A percentile compares a stretch with the other conserved stretches of the same genome.
Conservation (phyloP, 176 grass and related monocot species). For the Urochloa ruziziensis region DNA sequence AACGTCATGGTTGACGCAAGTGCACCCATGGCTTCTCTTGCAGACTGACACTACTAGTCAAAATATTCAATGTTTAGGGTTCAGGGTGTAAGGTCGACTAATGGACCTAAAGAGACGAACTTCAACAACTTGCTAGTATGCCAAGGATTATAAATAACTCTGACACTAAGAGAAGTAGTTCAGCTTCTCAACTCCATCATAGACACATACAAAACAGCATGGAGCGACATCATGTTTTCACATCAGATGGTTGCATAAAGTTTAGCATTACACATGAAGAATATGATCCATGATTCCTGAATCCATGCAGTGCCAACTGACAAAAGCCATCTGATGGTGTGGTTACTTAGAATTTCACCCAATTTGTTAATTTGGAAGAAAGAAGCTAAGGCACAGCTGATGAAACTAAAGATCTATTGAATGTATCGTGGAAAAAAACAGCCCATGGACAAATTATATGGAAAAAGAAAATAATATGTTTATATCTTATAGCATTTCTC, state of each 20-base stretch:
- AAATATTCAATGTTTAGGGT: background rate
- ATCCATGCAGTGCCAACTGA: background rate
- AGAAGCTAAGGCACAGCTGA: background rate
- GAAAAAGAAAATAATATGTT: background rate
- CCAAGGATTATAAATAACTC: background rate
- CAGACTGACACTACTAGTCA: background rate
- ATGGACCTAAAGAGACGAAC: background rate
- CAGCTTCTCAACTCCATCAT: background rate
- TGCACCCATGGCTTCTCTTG: background rate
- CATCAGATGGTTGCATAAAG: background rate
- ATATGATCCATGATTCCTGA: background rate
- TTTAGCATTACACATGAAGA: background rate
- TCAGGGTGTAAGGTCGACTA: background rate
- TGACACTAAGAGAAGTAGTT: background rate
- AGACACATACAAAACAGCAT: background rate
- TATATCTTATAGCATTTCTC: background rate
- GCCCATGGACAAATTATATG: slow-evolving; percentile 8
- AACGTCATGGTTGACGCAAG: background rate
- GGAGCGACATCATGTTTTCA: background rate
- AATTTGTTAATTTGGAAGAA: background rate
- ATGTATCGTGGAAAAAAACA: background rate
- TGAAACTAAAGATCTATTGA: background rate
- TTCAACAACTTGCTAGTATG: background rate
- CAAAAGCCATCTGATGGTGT: background rate
- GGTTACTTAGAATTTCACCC: background rate